Base-by-base conservation (phyloP, 495 filamentous ascomycete genomes). In the Chlorociboria aeruginascens region DNA sequence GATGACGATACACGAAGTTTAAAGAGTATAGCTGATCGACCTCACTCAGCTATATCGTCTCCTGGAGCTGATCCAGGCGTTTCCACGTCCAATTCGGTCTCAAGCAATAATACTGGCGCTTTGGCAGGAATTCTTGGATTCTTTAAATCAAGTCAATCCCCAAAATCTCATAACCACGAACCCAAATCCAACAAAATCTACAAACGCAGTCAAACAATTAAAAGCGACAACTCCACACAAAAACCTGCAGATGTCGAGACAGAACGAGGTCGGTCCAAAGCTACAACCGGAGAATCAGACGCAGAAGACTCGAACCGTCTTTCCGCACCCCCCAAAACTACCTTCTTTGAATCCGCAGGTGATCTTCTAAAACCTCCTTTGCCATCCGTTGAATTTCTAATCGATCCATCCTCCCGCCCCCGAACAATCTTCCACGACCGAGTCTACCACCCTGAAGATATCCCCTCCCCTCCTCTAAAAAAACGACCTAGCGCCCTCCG, bases 351-450 rank as follows among this genome's bases (percentile, higher is more conserved):
- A 67, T 87, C 90, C 0, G 92, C 92, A 2, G 84, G 86, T 9
- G 89, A 97, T 59, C 65, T 98, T 14, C 72, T 98, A 20, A 90
- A 89, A 65, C 92, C 93, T 2, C 92, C 87, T 9, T 64, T 97
- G 2, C 90, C 92, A 11, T 74, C 83, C 0, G 70, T 73, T 3
- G 78, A 85, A 30, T 98, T 86, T 59, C 70, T 98, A 32, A 72
- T 85, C 46, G 80, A 95, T 47, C 89, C 90, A 11, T 72, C 81
- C 31, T 79, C 77, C 40, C 84, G 92, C n/a, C 77, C 86, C 6
- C 77, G 85, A 33, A 95, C 93, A 10, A 97, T 98, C 49, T 96
- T 96, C 66, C 92, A 98, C 66, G 92, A 97, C 62, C 83, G 92
- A 11, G 75, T 97, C 25, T 98, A 98, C 63, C 85, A 89, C 59